Evolutionary conservation across 2,329 filamentous ascomycete species (phyloP), one percentile per base, ranked within the genome.

Genomic region (Fusarium sp.): DNA sequence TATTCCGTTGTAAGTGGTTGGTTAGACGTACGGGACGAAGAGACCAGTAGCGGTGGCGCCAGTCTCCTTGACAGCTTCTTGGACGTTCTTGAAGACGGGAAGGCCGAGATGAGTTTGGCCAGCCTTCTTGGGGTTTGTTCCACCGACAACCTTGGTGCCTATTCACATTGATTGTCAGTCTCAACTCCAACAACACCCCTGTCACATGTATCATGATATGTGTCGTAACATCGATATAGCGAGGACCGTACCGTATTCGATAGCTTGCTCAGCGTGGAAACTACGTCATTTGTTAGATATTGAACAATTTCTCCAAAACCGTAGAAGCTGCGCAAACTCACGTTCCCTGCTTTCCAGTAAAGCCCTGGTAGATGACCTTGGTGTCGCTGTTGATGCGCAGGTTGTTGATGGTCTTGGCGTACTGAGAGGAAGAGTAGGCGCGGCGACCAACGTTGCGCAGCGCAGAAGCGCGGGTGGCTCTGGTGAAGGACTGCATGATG

Each of bases 121-220:
- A 73, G 96, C 96, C 87, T 99, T 99, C 89, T 97, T 98, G 80
- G 96, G 96, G 87, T 98, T 98, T 79, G 95, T 98, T 80, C 96
- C 96, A 82, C 96, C 96, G 74, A 99, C 94, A 74, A 99, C 94
- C 81, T 97, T 95, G 77, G 96, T 99, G 81, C 95, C 94, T 97
- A 48, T 72, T 62, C 34, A 68, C 55, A 20, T 28, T 50, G 34
- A 52, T 56, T 63, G 66, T 79, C 61, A 79, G 78, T 62, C 39
- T 70, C 55, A 52, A 44, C 49, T 46, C 42, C 39, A 48, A 53
- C 20, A n/a, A 43, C 36, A 66, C 63, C 66, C 66, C 57, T 72
- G 66, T 72, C 68, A 72, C 58, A 73, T 72, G 61, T 65, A 72
- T 74, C 66, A 72, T 72, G 69, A 69, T 66, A 63, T 64, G 55